These are phyloP conservation scores for Glomus cerebriforme DNA, from an alignment of 192 early-diverging fungal species.

Conservation along the genomic window DNA sequence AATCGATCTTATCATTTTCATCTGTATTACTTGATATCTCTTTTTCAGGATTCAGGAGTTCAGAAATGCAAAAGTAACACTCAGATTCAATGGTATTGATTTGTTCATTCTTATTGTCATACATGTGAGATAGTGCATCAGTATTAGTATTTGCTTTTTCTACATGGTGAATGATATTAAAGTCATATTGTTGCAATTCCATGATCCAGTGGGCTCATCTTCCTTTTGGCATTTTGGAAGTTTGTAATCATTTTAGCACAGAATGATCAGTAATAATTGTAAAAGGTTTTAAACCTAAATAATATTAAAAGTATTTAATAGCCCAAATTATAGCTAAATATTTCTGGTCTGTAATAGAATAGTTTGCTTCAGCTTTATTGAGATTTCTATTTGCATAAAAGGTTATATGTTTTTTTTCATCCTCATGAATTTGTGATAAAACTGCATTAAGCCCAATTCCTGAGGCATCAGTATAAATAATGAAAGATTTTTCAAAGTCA, in stretches of 20 bases:
- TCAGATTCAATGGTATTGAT: too few relatives aligned
- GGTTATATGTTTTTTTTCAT: background rate
- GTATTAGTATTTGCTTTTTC: background rate
- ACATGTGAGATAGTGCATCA: constrained; percentile 1
- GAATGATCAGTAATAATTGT: constrained; percentile 41
- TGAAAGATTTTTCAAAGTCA: background rate
- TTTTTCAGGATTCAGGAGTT: too few relatives aligned
- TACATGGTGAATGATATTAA: background rate
- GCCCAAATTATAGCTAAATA: constrained; percentile 41
- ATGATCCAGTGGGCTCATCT: too few relatives aligned
- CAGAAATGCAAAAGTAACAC: too few relatives aligned
- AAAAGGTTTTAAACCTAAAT: constrained; percentile 34
- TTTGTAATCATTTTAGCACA: constrained; percentile 25
- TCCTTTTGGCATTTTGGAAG: background rate
- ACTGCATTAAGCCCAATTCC: constrained; percentile 9
- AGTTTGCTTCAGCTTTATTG: constrained; percentile 24
- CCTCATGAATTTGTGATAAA: background rate
- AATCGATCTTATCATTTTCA: too few relatives aligned
- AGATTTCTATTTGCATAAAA: constrained; percentile 24
- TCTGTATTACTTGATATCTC: too few relatives aligned
- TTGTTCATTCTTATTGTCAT: too few relatives aligned
- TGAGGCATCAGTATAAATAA: background rate
- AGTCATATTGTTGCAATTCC: background rate
- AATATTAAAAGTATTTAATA: constrained; percentile 34
- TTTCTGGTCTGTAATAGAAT: constrained; percentile 37